Base-by-base conservation (phyloP, 2,329 filamentous ascomycete genomes). In the Plectosphaerella cucumerina region DNA sequence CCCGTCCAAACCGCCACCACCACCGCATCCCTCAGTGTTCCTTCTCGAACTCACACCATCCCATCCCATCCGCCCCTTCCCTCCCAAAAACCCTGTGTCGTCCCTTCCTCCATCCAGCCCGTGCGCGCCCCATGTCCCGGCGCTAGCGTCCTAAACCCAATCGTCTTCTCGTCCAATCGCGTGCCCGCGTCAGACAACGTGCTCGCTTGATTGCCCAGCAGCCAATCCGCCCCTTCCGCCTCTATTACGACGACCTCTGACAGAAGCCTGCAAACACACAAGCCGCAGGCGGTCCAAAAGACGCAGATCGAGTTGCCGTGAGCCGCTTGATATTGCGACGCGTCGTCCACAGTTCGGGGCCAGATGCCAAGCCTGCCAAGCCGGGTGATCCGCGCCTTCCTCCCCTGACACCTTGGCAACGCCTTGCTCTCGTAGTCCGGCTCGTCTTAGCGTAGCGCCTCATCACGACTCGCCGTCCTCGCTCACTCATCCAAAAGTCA, bases 201-300 rank as follows among this genome's bases (percentile, higher is more conserved):
- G 54, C 54, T 49, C 52, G 54, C 50, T 53, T 50, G 45, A 56
- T 56, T 56, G 54, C 52, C 52, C 54, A 23, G 44, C 44, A 50
- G 52, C 42, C n/a, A 56, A 56, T 47, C 54, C 54, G 54, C 48
- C 35, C 45, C 50, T 53, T 50, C 54, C 52, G 54, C 49, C 50
- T 49, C 44, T 12, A 37, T 37, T 21, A 23, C 20, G 45, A 21
- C 45, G 23, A 18, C 23, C 39, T n/a, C 12, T 33, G 10, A n/a
- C 15, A 31, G 26, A 43, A 45, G 33, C 20, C n/a, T 26, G 42
- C 12, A 21, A 23, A 44, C n/a, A 44, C 22, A 31, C 10, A 11
- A 12, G 21, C 22, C 43, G 3, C 15, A 15, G 10, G 15, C 33
- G 12, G 18, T 18, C 31, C 22, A 20, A 26, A 33, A 21, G 26